These are phyloP conservation scores for Trichoderma guizhouense DNA, from an alignment of 2,329 filamentous ascomycete genomes.

Conservation along the genomic window DNA sequence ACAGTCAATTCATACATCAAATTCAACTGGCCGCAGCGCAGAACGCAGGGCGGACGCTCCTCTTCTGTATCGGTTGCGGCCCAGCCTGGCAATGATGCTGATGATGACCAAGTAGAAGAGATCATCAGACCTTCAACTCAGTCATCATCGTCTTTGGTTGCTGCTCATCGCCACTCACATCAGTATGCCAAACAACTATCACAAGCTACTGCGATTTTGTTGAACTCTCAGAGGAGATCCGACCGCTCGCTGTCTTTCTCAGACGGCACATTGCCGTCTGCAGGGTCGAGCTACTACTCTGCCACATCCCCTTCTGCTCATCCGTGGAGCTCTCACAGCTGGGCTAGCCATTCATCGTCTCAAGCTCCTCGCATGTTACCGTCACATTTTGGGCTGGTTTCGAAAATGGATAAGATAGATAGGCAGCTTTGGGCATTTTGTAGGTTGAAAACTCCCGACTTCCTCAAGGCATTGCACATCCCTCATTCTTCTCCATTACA, in stretches of 20 bases:
- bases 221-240: not conserved
- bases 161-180: not conserved
- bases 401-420: conserved; percentile 35
- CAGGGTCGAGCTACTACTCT: not conserved
- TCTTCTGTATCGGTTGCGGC: not conserved
- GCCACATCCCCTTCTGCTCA: not conserved
- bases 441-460: conserved; percentile 24
- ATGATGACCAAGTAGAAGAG: not conserved
- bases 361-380: conserved; percentile 22
- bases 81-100: not conserved
- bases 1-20: conserved; percentile 39
- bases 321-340: not conserved
- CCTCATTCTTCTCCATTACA: not conserved
- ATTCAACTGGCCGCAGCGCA: conserved; percentile 32
- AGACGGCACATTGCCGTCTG: not conserved
- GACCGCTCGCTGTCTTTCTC: not conserved
- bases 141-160: not conserved
- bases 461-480: not conserved
- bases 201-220: not conserved
- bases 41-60: not conserved
- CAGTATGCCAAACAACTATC: not conserved
- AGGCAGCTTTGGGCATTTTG: conserved; percentile 35
- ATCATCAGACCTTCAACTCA: not conserved
- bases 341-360: not conserved
- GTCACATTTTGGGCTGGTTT: conserved; percentile 31